Percentiles rank a stretch among this genome's conserved stretches.
Evolutionary conservation across 306 rosid species (phyloP).

Genomic region (Cucurbita ficifolia): DNA sequence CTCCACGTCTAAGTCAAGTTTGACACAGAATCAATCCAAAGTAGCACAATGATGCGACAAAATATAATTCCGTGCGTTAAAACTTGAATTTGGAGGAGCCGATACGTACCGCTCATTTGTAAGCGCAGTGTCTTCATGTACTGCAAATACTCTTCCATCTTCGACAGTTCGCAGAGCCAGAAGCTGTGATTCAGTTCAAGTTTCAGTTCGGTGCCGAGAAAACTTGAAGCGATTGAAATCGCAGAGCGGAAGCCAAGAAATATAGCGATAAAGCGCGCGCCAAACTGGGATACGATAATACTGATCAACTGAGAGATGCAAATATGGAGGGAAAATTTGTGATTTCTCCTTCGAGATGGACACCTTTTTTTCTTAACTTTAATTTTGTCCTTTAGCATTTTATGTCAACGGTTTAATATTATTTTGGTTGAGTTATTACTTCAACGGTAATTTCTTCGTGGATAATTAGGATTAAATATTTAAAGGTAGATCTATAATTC

Average conservation of each 20-base stretch:
- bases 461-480: too few species aligned
- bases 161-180: not conserved
- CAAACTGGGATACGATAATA: not conserved
- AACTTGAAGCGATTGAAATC: not conserved
- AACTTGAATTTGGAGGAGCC: not conserved
- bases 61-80: not conserved
- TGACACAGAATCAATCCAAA: not conserved
- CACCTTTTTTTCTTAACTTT: not conserved
- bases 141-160: constrained; percentile 80
- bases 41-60: not conserved
- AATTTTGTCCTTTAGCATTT: not conserved
- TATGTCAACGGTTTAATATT: too few species aligned
- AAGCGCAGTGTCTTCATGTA: constrained; percentile 69
- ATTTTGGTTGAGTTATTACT: too few species aligned
- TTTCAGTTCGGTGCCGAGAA: not conserved
- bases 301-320: not conserved
- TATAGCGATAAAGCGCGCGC: not conserved
- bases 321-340: not conserved
- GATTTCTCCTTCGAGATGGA: not conserved
- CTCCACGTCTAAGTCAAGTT: constrained; percentile 40
- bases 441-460: too few species aligned
- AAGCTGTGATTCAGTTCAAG: not conserved
- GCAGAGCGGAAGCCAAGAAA: not conserved
- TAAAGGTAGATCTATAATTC: too few species aligned
- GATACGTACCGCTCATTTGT: constrained; percentile 74